A percentile compares a stretch with the other conserved stretches of the same genome.
phyloP scores from a whole-genome alignment of 495 filamentous ascomycete species.

The Penicillium ucsense region DNA sequence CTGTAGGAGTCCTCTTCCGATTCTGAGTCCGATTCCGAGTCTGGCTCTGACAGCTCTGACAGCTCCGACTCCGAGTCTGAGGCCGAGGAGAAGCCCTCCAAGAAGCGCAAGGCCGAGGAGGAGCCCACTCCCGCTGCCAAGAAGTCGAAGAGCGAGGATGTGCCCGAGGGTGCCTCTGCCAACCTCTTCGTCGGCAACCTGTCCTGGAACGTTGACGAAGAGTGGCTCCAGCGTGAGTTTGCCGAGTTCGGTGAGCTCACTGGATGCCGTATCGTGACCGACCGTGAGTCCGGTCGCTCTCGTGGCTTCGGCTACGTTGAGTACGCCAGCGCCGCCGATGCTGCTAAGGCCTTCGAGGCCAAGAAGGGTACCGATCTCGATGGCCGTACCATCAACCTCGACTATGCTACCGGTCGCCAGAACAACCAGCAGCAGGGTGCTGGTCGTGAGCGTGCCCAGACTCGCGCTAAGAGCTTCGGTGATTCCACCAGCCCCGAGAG shows the following conservation, averaged over 20 bases:
- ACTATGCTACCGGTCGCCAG: constrained; percentile 68
- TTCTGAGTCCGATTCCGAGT: constrained; percentile 25
- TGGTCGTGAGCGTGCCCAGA: constrained; percentile 44
- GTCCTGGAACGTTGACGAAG: constrained; percentile 91
- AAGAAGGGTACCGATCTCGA: constrained; percentile 78
- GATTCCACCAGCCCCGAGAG: constrained; percentile 67
- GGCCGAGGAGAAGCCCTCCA: constrained; percentile 44
- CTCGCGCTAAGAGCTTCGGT: constrained; percentile 67
- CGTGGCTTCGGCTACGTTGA: constrained; percentile 96
- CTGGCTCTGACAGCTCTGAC: constrained; percentile 23
- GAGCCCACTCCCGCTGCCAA: constrained; percentile 56
- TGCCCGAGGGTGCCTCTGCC: constrained; percentile 53
- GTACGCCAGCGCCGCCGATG: constrained; percentile 59
- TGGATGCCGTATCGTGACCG: constrained; percentile 71
- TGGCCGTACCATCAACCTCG: constrained; percentile 77
- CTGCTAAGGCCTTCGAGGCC: constrained; percentile 64
- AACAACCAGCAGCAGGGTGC: constrained; percentile 36
- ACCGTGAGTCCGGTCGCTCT: constrained; percentile 72
- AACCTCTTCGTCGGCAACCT: constrained; percentile 91
- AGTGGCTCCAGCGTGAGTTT: constrained; percentile 81
- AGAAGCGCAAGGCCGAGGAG: constrained; percentile 87
- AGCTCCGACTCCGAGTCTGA: constrained; percentile 40
- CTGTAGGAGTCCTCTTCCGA: constrained; percentile 18
- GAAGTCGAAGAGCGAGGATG: constrained; percentile 70
- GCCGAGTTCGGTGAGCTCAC: constrained; percentile 69